Conservation (phyloP, 306 rosid genomes). For the Lathyrus oleraceus region DNA sequence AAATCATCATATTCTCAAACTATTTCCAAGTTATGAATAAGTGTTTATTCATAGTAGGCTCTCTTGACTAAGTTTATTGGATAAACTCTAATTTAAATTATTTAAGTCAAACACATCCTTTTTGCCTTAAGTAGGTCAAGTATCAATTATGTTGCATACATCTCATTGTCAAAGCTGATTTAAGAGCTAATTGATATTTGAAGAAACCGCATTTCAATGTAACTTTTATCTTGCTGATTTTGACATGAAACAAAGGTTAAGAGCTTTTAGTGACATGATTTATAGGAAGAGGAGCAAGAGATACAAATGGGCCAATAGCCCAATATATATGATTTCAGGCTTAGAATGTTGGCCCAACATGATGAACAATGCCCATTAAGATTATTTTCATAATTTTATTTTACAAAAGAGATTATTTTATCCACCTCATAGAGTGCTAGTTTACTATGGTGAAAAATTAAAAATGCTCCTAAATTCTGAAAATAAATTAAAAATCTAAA, state of each 20-base stretch:
- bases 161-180: background rate
- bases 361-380: background rate
- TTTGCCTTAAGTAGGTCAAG: background rate
- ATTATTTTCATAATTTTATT: too few species aligned
- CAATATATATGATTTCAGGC: background rate
- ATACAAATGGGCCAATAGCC: conserved; percentile 14
- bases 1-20: background rate
- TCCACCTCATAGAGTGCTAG: too few species aligned
- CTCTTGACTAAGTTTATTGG: background rate
- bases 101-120: background rate
- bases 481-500: too few species aligned
- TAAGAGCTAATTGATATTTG: background rate
- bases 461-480: too few species aligned
- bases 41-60: background rate
- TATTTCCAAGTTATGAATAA: background rate
- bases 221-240: background rate
- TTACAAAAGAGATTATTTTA: too few species aligned
- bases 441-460: too few species aligned
- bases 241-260: background rate
- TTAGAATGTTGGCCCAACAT: background rate
- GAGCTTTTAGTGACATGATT: background rate
- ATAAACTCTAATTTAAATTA: background rate
- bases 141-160: background rate
- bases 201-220: background rate
- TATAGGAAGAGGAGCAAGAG: background rate